phyloP scores from a whole-genome alignment of 305 asterid genomes.

The Fraxinus nigra region DNA sequence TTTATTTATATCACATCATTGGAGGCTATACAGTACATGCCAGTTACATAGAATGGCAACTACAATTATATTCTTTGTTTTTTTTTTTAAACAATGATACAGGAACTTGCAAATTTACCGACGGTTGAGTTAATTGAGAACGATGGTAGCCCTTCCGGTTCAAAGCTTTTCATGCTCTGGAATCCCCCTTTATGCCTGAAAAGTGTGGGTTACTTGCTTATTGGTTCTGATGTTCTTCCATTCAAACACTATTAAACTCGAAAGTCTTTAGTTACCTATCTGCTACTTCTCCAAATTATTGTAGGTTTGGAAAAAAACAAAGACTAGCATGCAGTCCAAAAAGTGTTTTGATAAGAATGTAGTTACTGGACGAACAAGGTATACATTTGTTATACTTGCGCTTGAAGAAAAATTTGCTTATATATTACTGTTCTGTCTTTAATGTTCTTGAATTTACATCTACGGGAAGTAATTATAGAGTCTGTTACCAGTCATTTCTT shows the following conservation, averaged over 20 bases:
- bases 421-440: neutral
- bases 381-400: slow-evolving; percentile 13
- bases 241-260: slow-evolving; percentile 12
- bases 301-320: slow-evolving; percentile 58
- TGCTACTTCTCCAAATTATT: slow-evolving; percentile 20
- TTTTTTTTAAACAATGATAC: slow-evolving; percentile 6
- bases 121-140: slow-evolving; percentile 65
- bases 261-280: slow-evolving; percentile 15
- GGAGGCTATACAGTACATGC: neutral
- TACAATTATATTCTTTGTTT: slow-evolving; percentile 13
- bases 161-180: slow-evolving; percentile 85
- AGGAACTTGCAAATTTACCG: slow-evolving; percentile 77
- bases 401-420: slow-evolving; percentile 13
- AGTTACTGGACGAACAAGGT: slow-evolving; percentile 83
- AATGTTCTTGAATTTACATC: neutral
- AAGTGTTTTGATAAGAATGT: slow-evolving; percentile 41
- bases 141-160: slow-evolving; percentile 96
- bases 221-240: slow-evolving; percentile 17
- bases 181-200: slow-evolving; percentile 78
- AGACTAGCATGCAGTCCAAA: slow-evolving; percentile 36
- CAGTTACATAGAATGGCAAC: slow-evolving; percentile 9
- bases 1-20: slow-evolving; percentile 3
- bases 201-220: slow-evolving; percentile 56
- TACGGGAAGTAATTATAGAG: neutral
- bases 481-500: slow-evolving; percentile 9